Evolutionary conservation across 139 green algal species (phyloP).

Genomic region (Auxenochlorella pyrenoidosa): DNA sequence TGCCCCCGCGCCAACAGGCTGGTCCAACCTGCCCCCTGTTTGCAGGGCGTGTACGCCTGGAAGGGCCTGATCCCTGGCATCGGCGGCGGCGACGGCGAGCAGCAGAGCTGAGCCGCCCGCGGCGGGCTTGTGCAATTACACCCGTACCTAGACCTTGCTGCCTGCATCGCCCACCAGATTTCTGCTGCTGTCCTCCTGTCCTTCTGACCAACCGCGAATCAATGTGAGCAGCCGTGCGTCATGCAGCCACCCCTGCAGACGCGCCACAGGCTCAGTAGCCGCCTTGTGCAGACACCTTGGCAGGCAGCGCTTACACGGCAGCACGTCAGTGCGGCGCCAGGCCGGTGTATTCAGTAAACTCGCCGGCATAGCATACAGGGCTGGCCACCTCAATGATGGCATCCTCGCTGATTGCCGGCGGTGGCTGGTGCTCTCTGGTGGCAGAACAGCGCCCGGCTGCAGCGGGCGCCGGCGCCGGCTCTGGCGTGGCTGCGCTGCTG

Average conservation of each 20-base stretch:
- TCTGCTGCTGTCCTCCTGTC: too few species aligned
- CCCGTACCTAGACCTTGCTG: too few species aligned
- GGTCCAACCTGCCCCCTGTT: not conserved
- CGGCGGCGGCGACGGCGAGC: not conserved
- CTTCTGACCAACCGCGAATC: too few species aligned
- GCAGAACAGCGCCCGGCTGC: not conserved
- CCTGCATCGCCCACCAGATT: too few species aligned
- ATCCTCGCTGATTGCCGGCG: not conserved
- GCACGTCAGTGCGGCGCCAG: not conserved
- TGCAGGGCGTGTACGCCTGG: constrained; percentile 76
- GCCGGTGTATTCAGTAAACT: constrained; percentile 21
- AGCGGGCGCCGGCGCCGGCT: not conserved
- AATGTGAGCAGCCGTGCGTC: too few species aligned
- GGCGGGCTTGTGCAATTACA: not conserved
- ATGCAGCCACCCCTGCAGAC: too few species aligned
- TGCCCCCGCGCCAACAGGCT: not conserved
- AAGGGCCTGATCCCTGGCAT: constrained; percentile 68
- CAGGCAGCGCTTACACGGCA: too few species aligned
- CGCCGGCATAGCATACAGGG: constrained; percentile 20
- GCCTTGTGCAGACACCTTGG: too few species aligned
- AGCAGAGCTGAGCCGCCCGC: constrained; percentile 4
- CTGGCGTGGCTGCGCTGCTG: not conserved
- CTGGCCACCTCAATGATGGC: not conserved
- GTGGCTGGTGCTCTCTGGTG: not conserved
- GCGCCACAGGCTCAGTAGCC: too few species aligned